Conservation (phyloP, 306 rosid species). For the Sicyos baderoa region DNA sequence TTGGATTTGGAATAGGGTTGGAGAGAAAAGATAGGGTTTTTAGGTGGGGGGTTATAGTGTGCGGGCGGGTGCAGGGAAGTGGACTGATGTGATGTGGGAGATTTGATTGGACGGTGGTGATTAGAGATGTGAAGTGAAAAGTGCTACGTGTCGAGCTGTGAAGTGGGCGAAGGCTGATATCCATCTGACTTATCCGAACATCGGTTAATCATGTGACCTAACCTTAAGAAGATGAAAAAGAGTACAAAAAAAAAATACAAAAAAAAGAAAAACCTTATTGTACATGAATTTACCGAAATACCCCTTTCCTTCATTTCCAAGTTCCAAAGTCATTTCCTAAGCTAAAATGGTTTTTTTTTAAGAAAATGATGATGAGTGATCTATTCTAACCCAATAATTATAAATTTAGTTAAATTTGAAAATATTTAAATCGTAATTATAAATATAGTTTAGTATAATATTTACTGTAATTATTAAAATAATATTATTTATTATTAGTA, state of each 20-base stretch:
- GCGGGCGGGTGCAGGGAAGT: not conserved
- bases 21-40: not conserved
- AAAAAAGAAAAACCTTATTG: too few species aligned
- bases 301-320: not conserved
- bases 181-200: slow-evolving; percentile 36
- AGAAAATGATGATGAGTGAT: too few species aligned
- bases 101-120: not conserved
- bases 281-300: not conserved
- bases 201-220: slow-evolving; percentile 51
- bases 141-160: slow-evolving; percentile 47
- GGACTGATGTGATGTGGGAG: slow-evolving; percentile 3
- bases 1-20: not conserved
- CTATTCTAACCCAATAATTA: too few species aligned
- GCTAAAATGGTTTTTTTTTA: too few species aligned
- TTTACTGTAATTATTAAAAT: too few species aligned
- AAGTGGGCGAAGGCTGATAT: slow-evolving; percentile 28
- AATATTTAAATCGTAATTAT: too few species aligned
- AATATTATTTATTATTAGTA: too few species aligned
- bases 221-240: slow-evolving; percentile 40
- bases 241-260: not conserved
- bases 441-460: too few species aligned
- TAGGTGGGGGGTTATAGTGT: not conserved
- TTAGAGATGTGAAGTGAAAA: not conserved
- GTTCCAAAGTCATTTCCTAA: too few species aligned
- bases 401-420: too few species aligned